These are phyloP conservation scores for Anethum foeniculum DNA, from an alignment of 140 eudicot species.

Conservation along the genomic window DNA sequence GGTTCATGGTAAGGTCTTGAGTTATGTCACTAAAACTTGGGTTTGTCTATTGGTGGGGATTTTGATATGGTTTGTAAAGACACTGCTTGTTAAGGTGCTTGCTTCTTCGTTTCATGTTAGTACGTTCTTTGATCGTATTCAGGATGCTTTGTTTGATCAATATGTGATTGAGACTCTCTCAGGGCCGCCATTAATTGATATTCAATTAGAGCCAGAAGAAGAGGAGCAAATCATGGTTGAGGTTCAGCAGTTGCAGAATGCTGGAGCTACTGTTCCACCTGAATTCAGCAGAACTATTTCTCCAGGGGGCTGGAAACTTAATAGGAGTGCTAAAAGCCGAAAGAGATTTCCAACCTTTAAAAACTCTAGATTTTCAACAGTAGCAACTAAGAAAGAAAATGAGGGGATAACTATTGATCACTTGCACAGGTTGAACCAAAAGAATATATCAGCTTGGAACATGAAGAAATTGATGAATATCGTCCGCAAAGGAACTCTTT, in stretches of 20 bases:
- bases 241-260: constrained; percentile 39
- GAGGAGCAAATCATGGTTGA: constrained; percentile 35
- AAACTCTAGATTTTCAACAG: constrained; percentile 25
- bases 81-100: constrained; percentile 15
- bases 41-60: constrained; percentile 5
- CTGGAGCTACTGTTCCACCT: constrained; percentile 38
- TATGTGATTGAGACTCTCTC: constrained; percentile 55
- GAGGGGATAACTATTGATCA: constrained; percentile 33
- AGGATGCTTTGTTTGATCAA: constrained; percentile 53
- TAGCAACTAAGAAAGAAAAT: constrained; percentile 25
- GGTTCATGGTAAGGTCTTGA: neutral
- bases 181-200: constrained; percentile 38
- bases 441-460: constrained; percentile 48
- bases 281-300: constrained; percentile 34
- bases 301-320: constrained; percentile 16
- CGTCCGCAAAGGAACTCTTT: constrained; percentile 41
- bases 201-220: constrained; percentile 28
- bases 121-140: constrained; percentile 57
- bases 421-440: constrained; percentile 40
- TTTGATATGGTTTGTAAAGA: constrained; percentile 4
- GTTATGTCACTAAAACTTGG: neutral
- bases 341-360: constrained; percentile 17
- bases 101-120: constrained; percentile 58
- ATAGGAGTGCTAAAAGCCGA: neutral
- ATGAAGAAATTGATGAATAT: constrained; percentile 55